phyloP scores from a whole-genome alignment of 164 flowering plant genomes.

The Nymphaea colorata region DNA sequence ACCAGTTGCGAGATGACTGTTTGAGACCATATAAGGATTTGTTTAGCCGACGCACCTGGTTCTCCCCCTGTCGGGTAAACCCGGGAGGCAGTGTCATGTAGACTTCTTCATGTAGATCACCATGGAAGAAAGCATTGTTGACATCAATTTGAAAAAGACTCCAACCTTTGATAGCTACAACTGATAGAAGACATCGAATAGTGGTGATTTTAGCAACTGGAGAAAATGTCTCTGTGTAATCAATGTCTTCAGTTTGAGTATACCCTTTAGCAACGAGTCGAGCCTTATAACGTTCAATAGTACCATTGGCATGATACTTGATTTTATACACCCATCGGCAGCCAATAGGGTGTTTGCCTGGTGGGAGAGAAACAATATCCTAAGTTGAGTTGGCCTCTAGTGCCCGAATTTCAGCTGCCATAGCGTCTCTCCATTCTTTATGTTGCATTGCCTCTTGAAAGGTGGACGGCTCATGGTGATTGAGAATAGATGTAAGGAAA shows the following conservation, averaged over 20 bases:
- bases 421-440: not conserved
- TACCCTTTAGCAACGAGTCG: not conserved
- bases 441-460: not conserved
- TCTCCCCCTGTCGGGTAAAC: not conserved
- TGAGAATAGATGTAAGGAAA: not conserved
- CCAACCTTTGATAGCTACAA: not conserved
- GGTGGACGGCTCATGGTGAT: not conserved
- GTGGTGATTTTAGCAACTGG: not conserved
- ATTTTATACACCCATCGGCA: constrained; percentile 2
- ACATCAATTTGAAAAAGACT: not conserved
- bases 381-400: not conserved
- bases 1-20: not conserved
- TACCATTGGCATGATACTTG: not conserved
- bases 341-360: not conserved
- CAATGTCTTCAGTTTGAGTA: not conserved
- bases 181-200: not conserved
- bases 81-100: not conserved
- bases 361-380: not conserved
- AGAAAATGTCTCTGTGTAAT: not conserved
- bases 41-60: not conserved
- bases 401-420: not conserved
- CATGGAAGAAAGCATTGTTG: constrained; percentile 1
- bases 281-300: not conserved
- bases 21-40: constrained; percentile 1
- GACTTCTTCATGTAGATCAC: not conserved